These are phyloP conservation scores for Fagus sylvatica DNA, from an alignment of 306 rosid genomes.

Conservation along the genomic window DNA sequence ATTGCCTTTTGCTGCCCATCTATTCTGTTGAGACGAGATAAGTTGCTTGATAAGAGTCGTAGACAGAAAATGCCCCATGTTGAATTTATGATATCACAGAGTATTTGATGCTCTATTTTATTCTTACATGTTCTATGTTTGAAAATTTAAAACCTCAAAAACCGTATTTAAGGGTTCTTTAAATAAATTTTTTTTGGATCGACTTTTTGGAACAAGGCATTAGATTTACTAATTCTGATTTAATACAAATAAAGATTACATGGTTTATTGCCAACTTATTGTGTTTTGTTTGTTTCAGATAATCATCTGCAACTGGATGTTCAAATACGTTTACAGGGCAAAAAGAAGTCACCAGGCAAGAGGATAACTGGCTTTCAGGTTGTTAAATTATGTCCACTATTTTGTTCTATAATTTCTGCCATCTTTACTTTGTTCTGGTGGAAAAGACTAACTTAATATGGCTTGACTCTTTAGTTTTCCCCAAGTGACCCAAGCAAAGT, in stretches of 20 bases:
- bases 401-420: conserved; percentile 20
- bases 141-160: background rate
- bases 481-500: conserved; percentile 58
- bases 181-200: background rate
- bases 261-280: background rate
- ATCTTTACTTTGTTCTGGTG: background rate
- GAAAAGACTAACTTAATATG: conserved; percentile 19
- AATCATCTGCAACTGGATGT: conserved; percentile 51
- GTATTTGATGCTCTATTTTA: background rate
- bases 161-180: background rate
- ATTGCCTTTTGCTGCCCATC: no score
- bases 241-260: background rate
- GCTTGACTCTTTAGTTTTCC: conserved; percentile 51
- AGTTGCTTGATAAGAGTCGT: background rate
- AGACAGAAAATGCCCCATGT: background rate
- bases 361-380: conserved; percentile 75
- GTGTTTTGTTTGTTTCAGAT: conserved; percentile 34
- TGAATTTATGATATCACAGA: background rate
- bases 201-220: background rate
- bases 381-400: conserved; percentile 22
- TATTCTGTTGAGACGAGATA: background rate
- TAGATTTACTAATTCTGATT: no score
- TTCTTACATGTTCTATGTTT: background rate
- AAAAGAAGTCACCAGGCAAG: conserved; percentile 64
- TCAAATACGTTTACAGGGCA: conserved; percentile 52